A percentile compares a stretch with the other conserved stretches of the same genome.
Conservation (phyloP, 2,329 filamentous ascomycete genomes). For the Nothophaeocryptopus gaeumannii region DNA sequence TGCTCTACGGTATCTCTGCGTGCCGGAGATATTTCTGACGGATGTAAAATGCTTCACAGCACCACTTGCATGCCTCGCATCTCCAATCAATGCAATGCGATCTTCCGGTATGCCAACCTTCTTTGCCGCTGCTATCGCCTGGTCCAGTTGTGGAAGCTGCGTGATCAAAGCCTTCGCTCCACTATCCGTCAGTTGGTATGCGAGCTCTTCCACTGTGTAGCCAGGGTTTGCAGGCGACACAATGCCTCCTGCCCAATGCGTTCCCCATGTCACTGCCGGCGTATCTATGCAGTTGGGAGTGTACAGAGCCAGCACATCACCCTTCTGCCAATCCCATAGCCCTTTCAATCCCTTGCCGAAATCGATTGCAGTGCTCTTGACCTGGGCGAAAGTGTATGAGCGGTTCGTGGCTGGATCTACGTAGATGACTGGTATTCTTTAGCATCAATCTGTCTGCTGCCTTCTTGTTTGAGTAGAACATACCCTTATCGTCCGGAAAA, state of each 20-base stretch:
- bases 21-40: slow-evolving; percentile 62
- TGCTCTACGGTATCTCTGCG: slow-evolving; percentile 57
- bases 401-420: slow-evolving; percentile 68
- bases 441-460: too few relatives aligned
- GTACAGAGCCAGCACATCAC: slow-evolving; percentile 78
- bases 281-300: slow-evolving; percentile 85
- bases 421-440: slow-evolving; percentile 61
- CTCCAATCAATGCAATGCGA: slow-evolving; percentile 73
- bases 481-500: slow-evolving; percentile 73
- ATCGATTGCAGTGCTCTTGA: slow-evolving; percentile 63
- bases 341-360: slow-evolving; percentile 78
- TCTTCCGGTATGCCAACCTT: slow-evolving; percentile 64
- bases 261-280: slow-evolving; percentile 71
- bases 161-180: slow-evolving; percentile 73
- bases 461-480: too few relatives aligned
- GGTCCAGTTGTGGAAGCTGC: slow-evolving; percentile 63
- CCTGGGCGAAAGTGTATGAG: slow-evolving; percentile 67
- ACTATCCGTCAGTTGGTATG: slow-evolving; percentile 78
- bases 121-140: slow-evolving; percentile 43
- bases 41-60: slow-evolving; percentile 69
- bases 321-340: slow-evolving; percentile 73
- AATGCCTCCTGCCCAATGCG: slow-evolving; percentile 77
- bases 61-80: slow-evolving; percentile 58
- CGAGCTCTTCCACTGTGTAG: slow-evolving; percentile 78
- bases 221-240: slow-evolving; percentile 83